Evolutionary conservation across 306 rosid species (phyloP).

Genomic region (Lupinus albus): DNA sequence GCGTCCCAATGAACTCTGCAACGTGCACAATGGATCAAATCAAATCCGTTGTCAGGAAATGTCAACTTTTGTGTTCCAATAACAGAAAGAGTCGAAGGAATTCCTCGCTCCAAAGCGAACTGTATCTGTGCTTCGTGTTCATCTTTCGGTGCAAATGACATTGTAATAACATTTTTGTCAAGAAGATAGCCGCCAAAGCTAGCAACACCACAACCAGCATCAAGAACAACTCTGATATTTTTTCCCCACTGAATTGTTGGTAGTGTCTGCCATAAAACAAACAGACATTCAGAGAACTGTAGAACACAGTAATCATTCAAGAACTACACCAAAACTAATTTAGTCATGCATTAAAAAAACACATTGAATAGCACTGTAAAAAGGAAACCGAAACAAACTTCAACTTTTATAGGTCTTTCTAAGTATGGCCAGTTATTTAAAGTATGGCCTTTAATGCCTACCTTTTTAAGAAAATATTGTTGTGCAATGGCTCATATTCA

Average conservation of each 20-base stretch:
- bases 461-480: not conserved
- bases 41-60: slow-evolving; percentile 66
- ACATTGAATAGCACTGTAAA: not conserved
- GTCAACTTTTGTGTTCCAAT: slow-evolving; percentile 80
- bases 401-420: not conserved
- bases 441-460: not conserved
- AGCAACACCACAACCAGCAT: slow-evolving; percentile 92
- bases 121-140: slow-evolving; percentile 95
- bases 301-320: not conserved
- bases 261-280: slow-evolving; percentile 49
- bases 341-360: slow-evolving; percentile 11
- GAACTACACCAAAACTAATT: not conserved
- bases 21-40: slow-evolving; percentile 84
- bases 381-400: not conserved
- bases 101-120: slow-evolving; percentile 88
- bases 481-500: no score
- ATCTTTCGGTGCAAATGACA: slow-evolving; percentile 95
- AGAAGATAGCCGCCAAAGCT: slow-evolving; percentile 84
- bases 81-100: slow-evolving; percentile 84
- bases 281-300: slow-evolving; percentile 15
- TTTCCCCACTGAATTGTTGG: slow-evolving; percentile 69
- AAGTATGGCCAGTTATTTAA: not conserved
- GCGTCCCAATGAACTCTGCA: slow-evolving; percentile 97
- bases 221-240: slow-evolving; percentile 74
- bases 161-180: slow-evolving; percentile 72